Evolutionary conservation across 345 rosid species (phyloP), one percentile per base, ranked within the genome.

Genomic region (Populus ilicifolia): DNA sequence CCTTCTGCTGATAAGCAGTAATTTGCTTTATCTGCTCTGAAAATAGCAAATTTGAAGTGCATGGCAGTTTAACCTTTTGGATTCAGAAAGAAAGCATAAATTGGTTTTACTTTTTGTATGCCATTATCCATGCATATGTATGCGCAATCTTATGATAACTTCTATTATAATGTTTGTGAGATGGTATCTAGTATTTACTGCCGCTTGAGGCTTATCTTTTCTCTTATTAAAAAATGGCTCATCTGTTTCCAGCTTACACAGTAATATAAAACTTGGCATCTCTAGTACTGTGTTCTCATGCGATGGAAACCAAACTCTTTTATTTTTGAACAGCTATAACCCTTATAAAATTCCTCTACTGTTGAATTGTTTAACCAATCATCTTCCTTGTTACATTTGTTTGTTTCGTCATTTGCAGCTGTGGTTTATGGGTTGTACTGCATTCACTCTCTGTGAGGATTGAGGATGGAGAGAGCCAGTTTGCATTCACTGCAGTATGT

Each of bases 381-480:
- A 11, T 44, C 36, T 48, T 5, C 16, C 30, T 20, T 35, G 36
- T 16, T 75, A 46, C 71, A 21, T 9, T 68, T 75, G 36, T 67
- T 79, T 73, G 43, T 63, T 79, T 48, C 46, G 50, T 56, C 33
- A 27, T 76, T 84, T 88, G 86, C 87, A 96, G 98, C 88, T 96
- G 99, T 66, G 98, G 98, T 18, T 85, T 96, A 82, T 96, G 99
- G 99, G 90, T 96, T 77, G 89, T 96, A 74, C 78, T 96, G 83
- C 99, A 96, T 89, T 96, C 99, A 25, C 91, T 96, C 38, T 92
- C 97, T 20, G 97, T 93, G 82, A 88, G 97, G 80, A 86, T 92
- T 65, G 96, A 88, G 44, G 93, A 93, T 83, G 92, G 88, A 74
- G 98, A 93, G 84, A 93, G 97, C 84, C 98, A 91, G 78, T 90